Evolutionary conservation across 2,329 filamentous ascomycete species (phyloP).

Genomic region (Verticillium nonalfalfae): DNA sequence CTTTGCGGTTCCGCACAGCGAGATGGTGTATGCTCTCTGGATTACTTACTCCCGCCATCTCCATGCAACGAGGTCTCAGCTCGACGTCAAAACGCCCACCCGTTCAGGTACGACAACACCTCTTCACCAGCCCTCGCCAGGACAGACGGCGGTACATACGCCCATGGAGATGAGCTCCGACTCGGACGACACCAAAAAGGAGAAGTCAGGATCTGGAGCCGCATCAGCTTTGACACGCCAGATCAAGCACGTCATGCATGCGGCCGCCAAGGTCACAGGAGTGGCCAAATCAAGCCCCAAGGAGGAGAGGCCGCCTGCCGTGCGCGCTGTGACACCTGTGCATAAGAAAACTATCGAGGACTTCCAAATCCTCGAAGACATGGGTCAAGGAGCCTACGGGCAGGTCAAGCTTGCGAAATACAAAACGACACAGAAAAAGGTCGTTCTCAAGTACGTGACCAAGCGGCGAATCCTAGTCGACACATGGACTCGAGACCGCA

Average conservation of each 20-base stretch:
- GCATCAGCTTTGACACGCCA: constrained; percentile 47
- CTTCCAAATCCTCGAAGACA: constrained; percentile 90
- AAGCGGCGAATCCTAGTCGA: constrained; percentile 95
- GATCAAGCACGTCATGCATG: constrained; percentile 48
- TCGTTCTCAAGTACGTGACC: constrained; percentile 96
- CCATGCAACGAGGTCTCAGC: constrained; percentile 61
- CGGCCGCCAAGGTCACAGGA: constrained; percentile 46
- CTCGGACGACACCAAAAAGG: constrained; percentile 38
- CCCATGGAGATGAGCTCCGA: constrained; percentile 52
- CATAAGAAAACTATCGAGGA: constrained; percentile 82
- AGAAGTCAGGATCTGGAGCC: constrained; percentile 28
- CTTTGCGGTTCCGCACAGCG: constrained; percentile 50
- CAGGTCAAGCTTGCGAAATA: constrained; percentile 93
- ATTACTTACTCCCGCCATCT: constrained; percentile 93
- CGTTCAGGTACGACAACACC: constrained; percentile 63
- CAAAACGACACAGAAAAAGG: constrained; percentile 73
- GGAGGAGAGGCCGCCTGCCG: constrained; percentile 24
- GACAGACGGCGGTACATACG: constrained; percentile 56
- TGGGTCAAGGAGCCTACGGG: constrained; percentile 96
- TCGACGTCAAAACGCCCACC: constrained; percentile 57
- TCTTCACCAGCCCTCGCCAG: constrained; percentile 71
- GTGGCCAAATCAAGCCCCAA: constrained; percentile 22
- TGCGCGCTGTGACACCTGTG: constrained; percentile 28
- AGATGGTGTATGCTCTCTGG: constrained; percentile 93
- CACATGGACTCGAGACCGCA: constrained; percentile 93